A percentile compares a stretch with the other conserved stretches of the same genome.
phyloP scores from a whole-genome alignment of 2,329 filamentous ascomycete species.

The Epicoccum sorghinum region DNA sequence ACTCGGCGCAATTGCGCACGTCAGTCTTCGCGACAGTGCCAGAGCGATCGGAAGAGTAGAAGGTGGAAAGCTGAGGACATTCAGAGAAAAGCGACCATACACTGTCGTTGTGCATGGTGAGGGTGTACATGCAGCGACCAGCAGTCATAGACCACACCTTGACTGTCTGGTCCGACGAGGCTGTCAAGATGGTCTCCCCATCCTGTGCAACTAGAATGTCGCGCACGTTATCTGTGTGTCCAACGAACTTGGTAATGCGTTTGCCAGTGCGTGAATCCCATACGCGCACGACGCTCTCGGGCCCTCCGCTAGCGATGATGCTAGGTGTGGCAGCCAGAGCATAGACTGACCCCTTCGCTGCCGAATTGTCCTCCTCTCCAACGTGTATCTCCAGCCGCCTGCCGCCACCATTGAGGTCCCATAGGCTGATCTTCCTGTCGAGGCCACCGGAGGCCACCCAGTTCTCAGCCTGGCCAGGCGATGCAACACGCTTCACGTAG shows the following conservation, averaged over 20 bases:
- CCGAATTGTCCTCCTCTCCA: conserved; percentile 76
- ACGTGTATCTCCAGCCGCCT: conserved; percentile 87
- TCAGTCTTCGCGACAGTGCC: conserved; percentile 97
- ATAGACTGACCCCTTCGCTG: conserved; percentile 93
- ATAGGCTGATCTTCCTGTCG: conserved; percentile 88
- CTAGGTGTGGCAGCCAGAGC: conserved; percentile 80
- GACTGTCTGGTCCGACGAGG: conserved; percentile 94
- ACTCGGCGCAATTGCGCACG: conserved; percentile 73
- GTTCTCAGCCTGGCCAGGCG: conserved; percentile 70
- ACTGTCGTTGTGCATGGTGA: conserved; percentile 98
- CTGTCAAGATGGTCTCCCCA: conserved; percentile 90
- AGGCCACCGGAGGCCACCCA: conserved; percentile 96
- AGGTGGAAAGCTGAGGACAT: conserved; percentile 81
- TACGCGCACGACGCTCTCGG: conserved; percentile 88
- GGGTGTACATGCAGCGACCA: conserved; percentile 94
- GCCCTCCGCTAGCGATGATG: conserved; percentile 88
- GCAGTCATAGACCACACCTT: conserved; percentile 98
- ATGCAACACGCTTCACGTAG: conserved; percentile 93
- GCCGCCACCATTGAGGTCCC: conserved; percentile 89
- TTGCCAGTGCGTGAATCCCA: conserved; percentile 92
- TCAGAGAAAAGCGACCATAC: conserved; percentile 96
- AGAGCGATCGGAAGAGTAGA: conserved; percentile 93
- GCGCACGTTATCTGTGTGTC: conserved; percentile 92
- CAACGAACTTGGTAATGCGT: conserved; percentile 93
- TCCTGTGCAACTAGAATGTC: conserved; percentile 88